Evolutionary conservation across 306 rosid species (phyloP), one percentile per base, ranked within the genome.

Genomic region (Sesbania bispinosa): DNA sequence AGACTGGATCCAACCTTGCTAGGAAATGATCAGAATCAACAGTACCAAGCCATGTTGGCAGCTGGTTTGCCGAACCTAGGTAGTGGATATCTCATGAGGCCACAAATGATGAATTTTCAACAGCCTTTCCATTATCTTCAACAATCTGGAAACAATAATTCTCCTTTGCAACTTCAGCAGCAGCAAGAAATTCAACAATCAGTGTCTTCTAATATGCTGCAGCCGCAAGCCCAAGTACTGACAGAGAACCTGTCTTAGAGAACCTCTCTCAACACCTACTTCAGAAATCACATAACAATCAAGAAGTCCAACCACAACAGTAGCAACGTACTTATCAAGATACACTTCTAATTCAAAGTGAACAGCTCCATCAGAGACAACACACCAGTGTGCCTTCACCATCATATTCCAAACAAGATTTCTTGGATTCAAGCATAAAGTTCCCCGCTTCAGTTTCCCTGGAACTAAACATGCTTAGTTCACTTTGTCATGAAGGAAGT

Each of bases 21-120:
- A 3, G 90, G 94, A 62, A 85, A 74, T 67, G 94, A 89, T 69
- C 94, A 78, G 59, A 85, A 76, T 81, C 97, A 84, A 79, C 97
- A 89, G 79, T 89, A 89, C 76, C 96, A 92, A 74, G 88, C 96
- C 75, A 87, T 92, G 94, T 58, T 92, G 86, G 90, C 96, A 48
- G 82, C 94, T 70, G 88, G 92, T 53, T 69, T 89, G 85, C 97
- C 86, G 71, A 87, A 89, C 73, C 24, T 82, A 36, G 89, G 93
- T 72, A 77, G 87, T 75, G 96, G 89, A 15, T 91, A 92, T 79
- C 80, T 83, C 74, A 69, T 87, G 72, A 83, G 89, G 79, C 94
- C 88, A 72, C 97, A 89, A 50, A 81, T 89, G 80, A 79, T 89
- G 96, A 85, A 84, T 68, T 76, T 86, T 77, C 97, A 89, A 47